These are phyloP conservation scores for Oryza meridionalis DNA, from an alignment of 176 grass and related monocot species.

Conservation along the genomic window DNA sequence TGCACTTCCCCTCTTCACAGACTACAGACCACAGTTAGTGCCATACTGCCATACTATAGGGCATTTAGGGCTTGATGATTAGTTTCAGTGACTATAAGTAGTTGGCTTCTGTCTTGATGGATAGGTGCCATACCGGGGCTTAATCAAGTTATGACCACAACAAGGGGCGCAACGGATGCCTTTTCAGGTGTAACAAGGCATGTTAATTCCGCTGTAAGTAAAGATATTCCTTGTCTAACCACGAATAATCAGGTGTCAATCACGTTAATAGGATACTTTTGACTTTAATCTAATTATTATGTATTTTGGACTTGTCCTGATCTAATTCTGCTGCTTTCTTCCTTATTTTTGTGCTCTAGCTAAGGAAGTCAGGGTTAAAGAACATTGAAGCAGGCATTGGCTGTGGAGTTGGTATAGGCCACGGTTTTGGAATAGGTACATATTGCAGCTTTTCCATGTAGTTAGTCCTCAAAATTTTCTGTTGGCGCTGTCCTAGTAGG, in stretches of 20 bases:
- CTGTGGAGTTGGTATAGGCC: conserved; percentile 87
- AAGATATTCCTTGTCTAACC: not conserved
- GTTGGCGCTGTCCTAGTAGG: not conserved
- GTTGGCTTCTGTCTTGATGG: conserved; percentile 25
- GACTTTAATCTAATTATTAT: conserved; percentile 5
- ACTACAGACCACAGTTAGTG: not conserved
- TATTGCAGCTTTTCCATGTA: conserved; percentile 21
- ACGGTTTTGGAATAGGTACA: conserved; percentile 95
- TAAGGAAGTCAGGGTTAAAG: conserved; percentile 73
- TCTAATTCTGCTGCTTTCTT: conserved; percentile 16
- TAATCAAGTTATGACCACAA: conserved; percentile 87
- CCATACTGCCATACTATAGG: not conserved
- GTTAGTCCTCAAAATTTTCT: not conserved
- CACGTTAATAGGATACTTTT: too few relatives aligned
- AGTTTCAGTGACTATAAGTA: conserved; percentile 19
- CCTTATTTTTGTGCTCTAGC: conserved; percentile 43
- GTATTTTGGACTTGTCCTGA: not conserved
- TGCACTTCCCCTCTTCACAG: not conserved
- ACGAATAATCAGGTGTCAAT: not conserved
- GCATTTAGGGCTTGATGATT: not conserved
- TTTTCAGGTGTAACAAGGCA: conserved; percentile 87
- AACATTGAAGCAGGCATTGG: conserved; percentile 90
- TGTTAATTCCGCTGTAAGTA: conserved; percentile 77
- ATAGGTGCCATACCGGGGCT: conserved; percentile 84
- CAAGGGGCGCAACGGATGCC: conserved; percentile 85